phyloP scores from a whole-genome alignment of 208 protist genomes.

The Leishmania turanica region DNA sequence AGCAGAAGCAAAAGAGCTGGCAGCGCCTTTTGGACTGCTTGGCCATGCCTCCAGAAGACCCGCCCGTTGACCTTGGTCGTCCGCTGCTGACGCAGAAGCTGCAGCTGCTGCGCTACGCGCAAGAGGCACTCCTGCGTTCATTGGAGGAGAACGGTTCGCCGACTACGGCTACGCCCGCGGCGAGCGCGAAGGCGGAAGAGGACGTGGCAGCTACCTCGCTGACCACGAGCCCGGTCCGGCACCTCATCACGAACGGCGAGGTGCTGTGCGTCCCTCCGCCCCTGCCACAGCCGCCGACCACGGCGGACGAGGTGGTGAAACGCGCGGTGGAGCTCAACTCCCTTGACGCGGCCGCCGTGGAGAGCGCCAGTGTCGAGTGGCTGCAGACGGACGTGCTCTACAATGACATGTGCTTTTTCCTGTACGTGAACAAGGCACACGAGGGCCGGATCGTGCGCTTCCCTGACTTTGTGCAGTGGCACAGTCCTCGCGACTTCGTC shows the following conservation, averaged over 20 bases:
- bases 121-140: constrained; percentile 37
- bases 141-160: neutral
- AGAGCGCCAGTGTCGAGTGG: constrained; percentile 35
- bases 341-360: constrained; percentile 35
- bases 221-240: constrained; percentile 1
- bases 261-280: constrained; percentile 49
- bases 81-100: constrained; percentile 83
- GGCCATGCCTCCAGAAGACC: constrained; percentile 34
- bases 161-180: neutral
- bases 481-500: constrained; percentile 85
- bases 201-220: neutral
- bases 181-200: neutral
- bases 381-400: constrained; percentile 65
- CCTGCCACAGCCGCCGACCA: constrained; percentile 61
- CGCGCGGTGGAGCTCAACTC: constrained; percentile 51
- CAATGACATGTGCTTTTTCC: constrained; percentile 91
- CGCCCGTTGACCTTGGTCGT: constrained; percentile 41
- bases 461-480: constrained; percentile 88
- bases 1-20: constrained; percentile 12
- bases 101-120: constrained; percentile 69
- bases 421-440: constrained; percentile 70
- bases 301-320: constrained; percentile 65
- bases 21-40: constrained; percentile 42
- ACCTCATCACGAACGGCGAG: constrained; percentile 73
- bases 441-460: constrained; percentile 80